These are phyloP conservation scores for Dendrobium officinale DNA, from an alignment of 106 monocot genomes.

Conservation along the genomic window DNA sequence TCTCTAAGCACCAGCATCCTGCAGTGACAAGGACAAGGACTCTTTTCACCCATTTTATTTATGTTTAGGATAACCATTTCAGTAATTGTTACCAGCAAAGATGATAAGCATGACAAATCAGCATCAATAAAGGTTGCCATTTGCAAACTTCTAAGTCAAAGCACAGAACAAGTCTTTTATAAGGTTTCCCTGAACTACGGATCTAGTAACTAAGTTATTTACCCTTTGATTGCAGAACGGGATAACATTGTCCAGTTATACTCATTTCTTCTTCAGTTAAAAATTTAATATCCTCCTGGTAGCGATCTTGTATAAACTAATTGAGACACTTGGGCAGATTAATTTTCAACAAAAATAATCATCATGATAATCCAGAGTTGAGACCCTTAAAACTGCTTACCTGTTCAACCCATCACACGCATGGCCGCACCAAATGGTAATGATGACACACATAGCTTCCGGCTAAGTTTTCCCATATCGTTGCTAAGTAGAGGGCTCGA, in stretches of 20 bases:
- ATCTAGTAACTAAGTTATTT: neutral
- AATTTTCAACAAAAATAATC: neutral
- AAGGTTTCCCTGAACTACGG: neutral
- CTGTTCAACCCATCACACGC: neutral
- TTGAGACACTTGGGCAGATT: neutral
- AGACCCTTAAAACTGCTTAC: neutral
- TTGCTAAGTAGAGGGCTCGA: no score
- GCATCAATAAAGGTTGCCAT: neutral
- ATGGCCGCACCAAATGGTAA: neutral
- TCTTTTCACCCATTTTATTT: no score
- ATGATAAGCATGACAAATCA: neutral
- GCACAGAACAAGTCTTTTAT: neutral
- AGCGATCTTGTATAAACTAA: neutral
- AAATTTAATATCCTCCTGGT: neutral
- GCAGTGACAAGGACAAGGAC: no score
- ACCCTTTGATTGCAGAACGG: neutral
- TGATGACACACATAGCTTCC: no score
- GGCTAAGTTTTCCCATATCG: no score
- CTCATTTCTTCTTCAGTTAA: neutral
- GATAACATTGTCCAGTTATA: neutral
- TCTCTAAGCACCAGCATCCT: no score
- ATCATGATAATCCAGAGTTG: neutral
- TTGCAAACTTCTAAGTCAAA: neutral
- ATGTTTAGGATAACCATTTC: no score
- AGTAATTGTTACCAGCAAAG: neutral